Base-by-base conservation (phyloP, 2,329 filamentous ascomycete genomes). In the Harringtonia lauricola region DNA sequence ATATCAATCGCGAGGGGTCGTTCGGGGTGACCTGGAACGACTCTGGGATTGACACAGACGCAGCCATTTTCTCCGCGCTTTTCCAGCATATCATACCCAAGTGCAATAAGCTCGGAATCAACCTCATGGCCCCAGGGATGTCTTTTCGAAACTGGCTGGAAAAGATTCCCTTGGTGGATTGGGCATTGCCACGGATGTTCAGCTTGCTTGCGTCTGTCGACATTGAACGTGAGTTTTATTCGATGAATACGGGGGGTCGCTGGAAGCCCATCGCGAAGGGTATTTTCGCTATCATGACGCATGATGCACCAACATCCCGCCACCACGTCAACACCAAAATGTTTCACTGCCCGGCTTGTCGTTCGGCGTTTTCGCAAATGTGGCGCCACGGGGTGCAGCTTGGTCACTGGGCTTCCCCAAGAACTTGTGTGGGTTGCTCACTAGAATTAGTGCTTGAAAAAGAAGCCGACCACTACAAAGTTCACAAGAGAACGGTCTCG, bases 1-100 rank as follows among this genome's bases (percentile, higher is more conserved):
- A 42, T 5, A 21, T 22, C 22, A 22, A 36, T 8, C 47, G 49
- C 3, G 29, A 33, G 7, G 49, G 49, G 14, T 42, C 35, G 2
- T 51, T 39, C 22, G 49, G 49, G 8, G 13, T 48, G 13, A 42
- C 39, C 5, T 51, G 46, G 42, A 37, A 41, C 13, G 40, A 51
- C 24, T 29, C 26, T 1, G 49, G 41, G 8, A 14, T 36, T 6
- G 19, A 43, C 33, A 50, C 46, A 3, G 18, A 39, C n/a, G 28
- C 18, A 4, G 40, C 39, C 8, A 34, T 48, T 9, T 36, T 45
- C 35, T 42, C 40, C 5, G 2, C 26, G 15, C 19, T 50, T 7
- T 2, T 47, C n/a, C 39, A 31, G 14, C 19, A 15, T 4, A 33
- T 48, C 14, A 26, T 38, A 1, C 36, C 31, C 1, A 36, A 13